Conservation (phyloP, 139 green algal species). For the Volvox africanus region DNA sequence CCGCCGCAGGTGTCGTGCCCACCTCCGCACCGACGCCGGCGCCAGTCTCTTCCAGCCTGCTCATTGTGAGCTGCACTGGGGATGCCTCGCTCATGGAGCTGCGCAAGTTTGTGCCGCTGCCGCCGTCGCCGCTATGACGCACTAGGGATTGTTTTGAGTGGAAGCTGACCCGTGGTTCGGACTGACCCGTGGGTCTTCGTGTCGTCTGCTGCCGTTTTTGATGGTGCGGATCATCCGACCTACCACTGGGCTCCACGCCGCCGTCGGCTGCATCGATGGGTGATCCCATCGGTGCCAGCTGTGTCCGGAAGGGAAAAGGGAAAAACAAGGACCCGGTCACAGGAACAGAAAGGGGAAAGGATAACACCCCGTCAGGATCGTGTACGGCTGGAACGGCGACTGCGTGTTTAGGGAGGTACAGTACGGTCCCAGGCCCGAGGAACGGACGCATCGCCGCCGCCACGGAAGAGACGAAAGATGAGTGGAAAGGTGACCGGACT, state of each 20-base stretch:
- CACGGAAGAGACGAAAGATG: too few species aligned
- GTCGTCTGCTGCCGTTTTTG: not conserved
- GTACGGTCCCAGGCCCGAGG: too few species aligned
- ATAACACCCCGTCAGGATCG: too few species aligned
- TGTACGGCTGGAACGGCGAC: too few species aligned
- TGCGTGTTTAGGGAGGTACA: too few species aligned
- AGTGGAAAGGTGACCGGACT: too few species aligned
- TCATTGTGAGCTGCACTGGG: not conserved
- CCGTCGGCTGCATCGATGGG: not conserved
- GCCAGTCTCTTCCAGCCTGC: slow-evolving; percentile 4
- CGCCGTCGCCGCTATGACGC: not conserved
- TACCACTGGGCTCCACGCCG: not conserved
- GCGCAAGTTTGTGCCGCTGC: not conserved
- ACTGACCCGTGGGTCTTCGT: not conserved
- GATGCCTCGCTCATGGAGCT: not conserved
- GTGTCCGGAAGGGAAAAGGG: not conserved
- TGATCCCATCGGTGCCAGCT: not conserved
- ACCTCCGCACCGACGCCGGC: not conserved
- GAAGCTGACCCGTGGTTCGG: not conserved
- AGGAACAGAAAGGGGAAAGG: too few species aligned
- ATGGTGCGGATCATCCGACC: not conserved
- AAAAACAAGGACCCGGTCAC: not conserved
- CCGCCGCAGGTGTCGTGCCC: not conserved
- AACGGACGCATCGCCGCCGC: too few species aligned
- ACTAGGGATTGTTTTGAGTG: not conserved